Evolutionary conservation across 129 eudicot species (phyloP).

Genomic region (Chrysanthemum seticuspe): DNA sequence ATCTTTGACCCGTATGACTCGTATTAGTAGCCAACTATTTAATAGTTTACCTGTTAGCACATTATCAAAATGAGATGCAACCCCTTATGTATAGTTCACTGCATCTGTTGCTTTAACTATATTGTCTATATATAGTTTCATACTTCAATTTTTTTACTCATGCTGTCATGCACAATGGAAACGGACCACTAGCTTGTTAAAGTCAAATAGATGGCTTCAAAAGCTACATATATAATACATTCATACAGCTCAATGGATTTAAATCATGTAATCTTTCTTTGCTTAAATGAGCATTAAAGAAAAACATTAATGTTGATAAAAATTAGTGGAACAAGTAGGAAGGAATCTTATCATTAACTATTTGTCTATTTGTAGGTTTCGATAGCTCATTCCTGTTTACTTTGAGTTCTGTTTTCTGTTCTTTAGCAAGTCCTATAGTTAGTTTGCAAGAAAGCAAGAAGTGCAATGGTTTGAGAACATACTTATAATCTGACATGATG

Average conservation of each 20-base stretch:
- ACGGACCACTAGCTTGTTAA: not conserved
- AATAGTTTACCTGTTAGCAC: too few species aligned
- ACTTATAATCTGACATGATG: too few species aligned
- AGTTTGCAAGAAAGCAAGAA: not conserved
- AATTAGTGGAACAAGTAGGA: not conserved
- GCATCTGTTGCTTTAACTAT: too few species aligned
- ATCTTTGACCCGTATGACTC: too few species aligned
- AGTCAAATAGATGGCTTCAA: too few species aligned
- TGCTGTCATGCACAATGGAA: not conserved
- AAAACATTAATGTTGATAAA: not conserved
- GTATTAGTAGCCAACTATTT: too few species aligned
- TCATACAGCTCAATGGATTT: not conserved
- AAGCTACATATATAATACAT: not conserved
- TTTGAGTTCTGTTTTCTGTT: not conserved
- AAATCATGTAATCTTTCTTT: not conserved
- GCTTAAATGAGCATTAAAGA: not conserved
- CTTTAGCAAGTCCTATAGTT: not conserved
- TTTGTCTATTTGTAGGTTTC: not conserved
- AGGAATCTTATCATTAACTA: not conserved
- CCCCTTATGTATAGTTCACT: too few species aligned
- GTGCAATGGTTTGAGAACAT: too few species aligned
- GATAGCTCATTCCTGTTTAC: not conserved
- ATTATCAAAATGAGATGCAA: too few species aligned
- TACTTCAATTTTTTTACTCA: too few species aligned
- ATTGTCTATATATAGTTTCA: too few species aligned